Evolutionary conservation across 768 basidiomycete species (phyloP).

Genomic region (Chalciporus piperatus): DNA sequence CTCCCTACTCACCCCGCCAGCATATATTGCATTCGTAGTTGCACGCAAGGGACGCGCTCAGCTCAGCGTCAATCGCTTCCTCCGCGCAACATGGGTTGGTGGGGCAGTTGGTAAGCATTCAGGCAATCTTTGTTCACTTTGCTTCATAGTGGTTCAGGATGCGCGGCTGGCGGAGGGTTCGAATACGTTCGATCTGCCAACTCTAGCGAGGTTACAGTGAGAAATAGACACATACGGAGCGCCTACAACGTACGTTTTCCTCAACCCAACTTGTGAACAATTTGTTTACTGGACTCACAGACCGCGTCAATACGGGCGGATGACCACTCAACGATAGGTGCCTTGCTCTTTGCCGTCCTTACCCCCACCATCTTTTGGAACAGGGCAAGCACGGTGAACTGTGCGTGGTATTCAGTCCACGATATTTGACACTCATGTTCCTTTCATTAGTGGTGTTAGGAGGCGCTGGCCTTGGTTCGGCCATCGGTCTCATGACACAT

Average conservation of each 20-base stretch:
- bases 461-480: slow-evolving; percentile 66
- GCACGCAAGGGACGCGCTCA: slow-evolving; percentile 52
- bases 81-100: slow-evolving; percentile 74
- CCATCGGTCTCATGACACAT: slow-evolving; percentile 57
- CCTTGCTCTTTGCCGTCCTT: slow-evolving; percentile 58
- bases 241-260: slow-evolving; percentile 55
- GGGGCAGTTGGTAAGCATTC: slow-evolving; percentile 46
- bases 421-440: neutral
- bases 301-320: slow-evolving; percentile 57
- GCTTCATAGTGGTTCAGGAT: slow-evolving; percentile 20
- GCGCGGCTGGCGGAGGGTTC: slow-evolving; percentile 50
- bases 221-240: slow-evolving; percentile 46
- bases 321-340: slow-evolving; percentile 76
- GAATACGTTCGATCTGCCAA: slow-evolving; percentile 60
- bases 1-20: slow-evolving; percentile 61
- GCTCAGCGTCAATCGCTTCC: slow-evolving; percentile 56
- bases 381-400: slow-evolving; percentile 54
- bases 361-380: slow-evolving; percentile 75
- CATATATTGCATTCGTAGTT: slow-evolving; percentile 53
- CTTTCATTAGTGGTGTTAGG: slow-evolving; percentile 58
- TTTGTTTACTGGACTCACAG: slow-evolving; percentile 34
- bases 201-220: slow-evolving; percentile 48
- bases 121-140: neutral
- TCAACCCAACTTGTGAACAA: neutral
- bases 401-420: slow-evolving; percentile 38